Evolutionary conservation across 768 basidiomycete species (phyloP).

Genomic region (Mycena crocata): DNA sequence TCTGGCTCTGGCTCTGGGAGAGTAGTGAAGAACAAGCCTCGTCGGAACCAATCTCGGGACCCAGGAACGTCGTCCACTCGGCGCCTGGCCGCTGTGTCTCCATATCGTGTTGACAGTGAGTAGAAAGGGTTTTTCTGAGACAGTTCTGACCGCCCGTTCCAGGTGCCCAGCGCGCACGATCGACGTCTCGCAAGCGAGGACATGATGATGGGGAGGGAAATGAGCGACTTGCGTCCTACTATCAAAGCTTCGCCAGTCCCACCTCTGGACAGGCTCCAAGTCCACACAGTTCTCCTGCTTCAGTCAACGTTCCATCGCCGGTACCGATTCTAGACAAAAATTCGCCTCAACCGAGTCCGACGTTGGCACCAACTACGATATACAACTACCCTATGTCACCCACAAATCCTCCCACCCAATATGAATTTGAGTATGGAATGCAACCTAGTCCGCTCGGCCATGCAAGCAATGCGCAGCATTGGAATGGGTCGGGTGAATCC

Average conservation of each 20-base stretch:
- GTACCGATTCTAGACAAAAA: conserved; percentile 61
- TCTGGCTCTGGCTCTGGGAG: conserved; percentile 53
- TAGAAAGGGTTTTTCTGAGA: conserved; percentile 15
- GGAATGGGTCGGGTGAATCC: conserved; percentile 57
- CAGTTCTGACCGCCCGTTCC: conserved; percentile 18
- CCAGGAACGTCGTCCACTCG: conserved; percentile 58
- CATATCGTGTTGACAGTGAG: conserved; percentile 76
- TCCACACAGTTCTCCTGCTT: conserved; percentile 81
- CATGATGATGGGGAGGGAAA: conserved; percentile 72
- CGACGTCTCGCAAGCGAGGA: conserved; percentile 79
- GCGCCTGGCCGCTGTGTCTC: conserved; percentile 68
- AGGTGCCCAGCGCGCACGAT: conserved; percentile 77
- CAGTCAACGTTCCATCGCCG: conserved; percentile 78
- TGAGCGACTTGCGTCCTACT: conserved; percentile 59
- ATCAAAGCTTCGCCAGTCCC: conserved; percentile 69
- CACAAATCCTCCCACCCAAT: conserved; percentile 63
- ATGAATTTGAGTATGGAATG: conserved; percentile 66
- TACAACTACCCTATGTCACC: conserved; percentile 59
- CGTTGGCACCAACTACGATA: conserved; percentile 55
- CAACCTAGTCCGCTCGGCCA: conserved; percentile 53
- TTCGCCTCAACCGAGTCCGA: conserved; percentile 67
- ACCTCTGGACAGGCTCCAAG: conserved; percentile 60
- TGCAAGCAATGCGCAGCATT: conserved; percentile 55
- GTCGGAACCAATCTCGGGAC: conserved; percentile 70
- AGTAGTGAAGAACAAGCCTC: conserved; percentile 61